phyloP scores from a whole-genome alignment of 805 yeast species.

The Ogataea haglerorum region DNA sequence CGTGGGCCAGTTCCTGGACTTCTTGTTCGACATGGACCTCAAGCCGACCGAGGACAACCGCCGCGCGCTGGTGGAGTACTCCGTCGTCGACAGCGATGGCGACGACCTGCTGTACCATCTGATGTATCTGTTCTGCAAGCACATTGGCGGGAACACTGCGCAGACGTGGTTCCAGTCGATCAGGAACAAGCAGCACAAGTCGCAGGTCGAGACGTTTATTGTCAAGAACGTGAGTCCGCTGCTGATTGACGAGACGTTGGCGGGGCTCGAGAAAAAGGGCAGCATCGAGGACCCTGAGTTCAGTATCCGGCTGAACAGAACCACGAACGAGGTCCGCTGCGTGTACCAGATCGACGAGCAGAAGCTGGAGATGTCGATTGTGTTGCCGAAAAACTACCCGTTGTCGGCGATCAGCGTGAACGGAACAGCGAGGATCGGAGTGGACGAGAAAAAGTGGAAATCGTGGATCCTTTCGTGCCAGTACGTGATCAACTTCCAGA shows the following conservation, averaged over 20 bases:
- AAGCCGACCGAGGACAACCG: slow-evolving; percentile 23
- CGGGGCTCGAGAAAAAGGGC: slow-evolving; percentile 28
- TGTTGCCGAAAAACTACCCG: slow-evolving; percentile 75
- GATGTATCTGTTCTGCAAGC: slow-evolving; percentile 45
- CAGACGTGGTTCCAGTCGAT: slow-evolving; percentile 71
- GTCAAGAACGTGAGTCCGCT: slow-evolving; percentile 59
- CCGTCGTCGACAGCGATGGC: slow-evolving; percentile 15
- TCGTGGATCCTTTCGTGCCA: slow-evolving; percentile 94
- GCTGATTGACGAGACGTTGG: slow-evolving; percentile 55
- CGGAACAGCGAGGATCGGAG: slow-evolving; percentile 81
- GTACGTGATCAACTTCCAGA: slow-evolving; percentile 69
- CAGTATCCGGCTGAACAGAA: slow-evolving; percentile 58
- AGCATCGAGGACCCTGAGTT: slow-evolving; percentile 40
- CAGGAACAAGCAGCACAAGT: slow-evolving; percentile 62
- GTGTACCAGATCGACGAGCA: slow-evolving; percentile 83
- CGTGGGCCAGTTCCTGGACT: slow-evolving; percentile 49
- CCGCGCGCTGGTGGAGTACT: slow-evolving; percentile 27
- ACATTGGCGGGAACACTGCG: slow-evolving; percentile 57
- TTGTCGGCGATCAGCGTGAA: slow-evolving; percentile 67
- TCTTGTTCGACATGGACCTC: slow-evolving; percentile 50
- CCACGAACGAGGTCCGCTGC: slow-evolving; percentile 66
- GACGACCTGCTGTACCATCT: slow-evolving; percentile 41
- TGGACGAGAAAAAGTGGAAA: slow-evolving; percentile 88
- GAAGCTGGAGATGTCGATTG: slow-evolving; percentile 71
- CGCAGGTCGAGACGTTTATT: slow-evolving; percentile 60